phyloP scores from a whole-genome alignment of 2,329 filamentous ascomycete genomes.

The Endothia cerciana region DNA sequence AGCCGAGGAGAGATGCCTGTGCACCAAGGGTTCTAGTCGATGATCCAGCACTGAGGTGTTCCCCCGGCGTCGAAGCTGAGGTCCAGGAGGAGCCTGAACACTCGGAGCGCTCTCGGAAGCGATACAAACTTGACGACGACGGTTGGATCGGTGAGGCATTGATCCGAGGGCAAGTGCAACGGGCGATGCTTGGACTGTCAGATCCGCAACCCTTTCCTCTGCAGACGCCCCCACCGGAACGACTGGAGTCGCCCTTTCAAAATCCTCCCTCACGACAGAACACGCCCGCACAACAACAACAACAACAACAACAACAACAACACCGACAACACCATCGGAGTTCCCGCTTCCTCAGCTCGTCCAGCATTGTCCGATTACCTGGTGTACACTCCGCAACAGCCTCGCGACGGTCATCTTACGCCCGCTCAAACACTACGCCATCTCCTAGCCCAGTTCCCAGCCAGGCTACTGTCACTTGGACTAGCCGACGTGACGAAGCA shows the following conservation, averaged over 20 bases:
- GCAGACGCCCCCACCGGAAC: slow-evolving; percentile 9
- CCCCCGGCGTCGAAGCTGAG: not conserved
- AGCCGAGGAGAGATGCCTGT: not conserved
- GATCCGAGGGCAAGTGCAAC: not conserved
- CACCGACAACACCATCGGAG: not conserved
- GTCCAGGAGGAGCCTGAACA: not conserved
- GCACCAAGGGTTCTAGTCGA: not conserved
- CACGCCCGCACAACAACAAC: slow-evolving; percentile 1
- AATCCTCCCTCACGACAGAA: not conserved
- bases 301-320: not conserved
- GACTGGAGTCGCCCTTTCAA: not conserved
- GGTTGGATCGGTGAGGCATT: slow-evolving; percentile 9
- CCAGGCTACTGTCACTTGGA: not conserved
- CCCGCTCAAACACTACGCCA: slow-evolving; percentile 3
- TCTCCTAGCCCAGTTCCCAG: slow-evolving; percentile 20
- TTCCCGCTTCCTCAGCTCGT: slow-evolving; percentile 6
- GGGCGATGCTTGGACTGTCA: not conserved
- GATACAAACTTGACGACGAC: slow-evolving; percentile 10
- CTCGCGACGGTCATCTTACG: slow-evolving; percentile 19
- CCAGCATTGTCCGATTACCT: not conserved
- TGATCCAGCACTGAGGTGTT: not conserved
- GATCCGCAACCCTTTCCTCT: slow-evolving; percentile 6
- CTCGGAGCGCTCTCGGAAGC: slow-evolving; percentile 1
- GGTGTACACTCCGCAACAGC: not conserved
- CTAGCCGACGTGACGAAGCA: not conserved